These are phyloP conservation scores for Crotalaria pallida DNA, from an alignment of 306 rosid genomes.

Conservation along the genomic window DNA sequence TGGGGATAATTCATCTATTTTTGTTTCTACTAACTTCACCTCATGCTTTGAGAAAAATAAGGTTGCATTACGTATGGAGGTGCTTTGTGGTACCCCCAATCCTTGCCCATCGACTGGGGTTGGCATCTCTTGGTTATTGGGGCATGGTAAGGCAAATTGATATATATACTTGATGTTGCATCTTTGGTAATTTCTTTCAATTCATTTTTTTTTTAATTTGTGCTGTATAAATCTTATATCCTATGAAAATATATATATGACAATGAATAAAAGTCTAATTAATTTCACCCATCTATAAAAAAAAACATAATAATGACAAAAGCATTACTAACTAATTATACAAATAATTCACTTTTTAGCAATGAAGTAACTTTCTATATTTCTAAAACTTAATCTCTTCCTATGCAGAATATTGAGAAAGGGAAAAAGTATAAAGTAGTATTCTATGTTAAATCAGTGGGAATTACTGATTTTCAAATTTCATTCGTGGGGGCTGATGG, in stretches of 20 bases:
- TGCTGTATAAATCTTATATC: constrained; percentile 9
- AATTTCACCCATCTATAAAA: too few species aligned
- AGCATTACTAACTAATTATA: too few species aligned
- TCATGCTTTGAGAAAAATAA: constrained; percentile 55
- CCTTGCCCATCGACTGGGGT: constrained; percentile 51
- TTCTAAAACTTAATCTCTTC: too few species aligned
- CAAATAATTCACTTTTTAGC: too few species aligned
- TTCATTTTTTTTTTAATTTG: too few species aligned
- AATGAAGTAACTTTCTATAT: too few species aligned
- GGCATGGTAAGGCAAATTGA: constrained; percentile 42
- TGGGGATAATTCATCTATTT: constrained; percentile 41
- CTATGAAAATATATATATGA: neutral
- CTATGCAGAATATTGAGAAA: constrained; percentile 36
- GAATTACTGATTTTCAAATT: neutral
- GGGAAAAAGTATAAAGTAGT: constrained; percentile 48
- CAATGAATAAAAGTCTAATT: too few species aligned
- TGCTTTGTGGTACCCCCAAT: constrained; percentile 50
- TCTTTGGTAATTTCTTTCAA: too few species aligned
- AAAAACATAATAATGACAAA: too few species aligned
- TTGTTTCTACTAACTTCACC: constrained; percentile 48
- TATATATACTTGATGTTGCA: too few species aligned
- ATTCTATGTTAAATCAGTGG: constrained; percentile 15
- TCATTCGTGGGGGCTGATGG: neutral
- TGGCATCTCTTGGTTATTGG: constrained; percentile 58
- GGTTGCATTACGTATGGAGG: constrained; percentile 48